Percentiles rank a stretch among this genome's conserved stretches.
These are phyloP conservation scores for Exophiala viscosa DNA, from an alignment of 2,329 filamentous ascomycete species.

Conservation along the genomic window DNA sequence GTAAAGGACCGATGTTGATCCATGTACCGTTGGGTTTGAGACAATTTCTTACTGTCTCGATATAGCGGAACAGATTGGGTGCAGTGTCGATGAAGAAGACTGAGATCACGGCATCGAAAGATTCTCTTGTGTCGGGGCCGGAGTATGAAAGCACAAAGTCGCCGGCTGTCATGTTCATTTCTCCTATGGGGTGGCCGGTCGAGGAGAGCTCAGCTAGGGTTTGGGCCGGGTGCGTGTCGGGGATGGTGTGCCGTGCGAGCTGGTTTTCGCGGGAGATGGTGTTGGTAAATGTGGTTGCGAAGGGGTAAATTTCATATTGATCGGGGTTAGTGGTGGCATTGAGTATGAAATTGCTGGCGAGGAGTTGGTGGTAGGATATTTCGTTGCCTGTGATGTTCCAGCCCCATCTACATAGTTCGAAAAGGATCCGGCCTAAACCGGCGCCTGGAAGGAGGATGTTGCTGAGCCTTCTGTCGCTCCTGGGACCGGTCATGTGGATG, in stretches of 20 bases:
- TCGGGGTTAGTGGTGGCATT: constrained; percentile 54
- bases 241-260: constrained; percentile 67
- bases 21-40: constrained; percentile 74
- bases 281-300: constrained; percentile 85
- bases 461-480: constrained; percentile 46
- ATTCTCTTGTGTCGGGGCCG: constrained; percentile 55
- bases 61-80: constrained; percentile 84
- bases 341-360: constrained; percentile 65
- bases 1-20: constrained; percentile 82
- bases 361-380: constrained; percentile 94
- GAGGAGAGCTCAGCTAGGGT: constrained; percentile 43
- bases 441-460: constrained; percentile 81
- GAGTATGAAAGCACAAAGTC: constrained; percentile 86
- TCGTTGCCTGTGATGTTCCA: constrained; percentile 84
- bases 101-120: constrained; percentile 78
- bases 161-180: constrained; percentile 89
- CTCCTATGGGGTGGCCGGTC: constrained; percentile 46
- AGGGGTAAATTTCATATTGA: constrained; percentile 75
- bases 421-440: constrained; percentile 81
- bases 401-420: constrained; percentile 73
- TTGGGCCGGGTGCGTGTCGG: constrained; percentile 71
- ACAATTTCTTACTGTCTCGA: constrained; percentile 76
- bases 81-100: constrained; percentile 98
- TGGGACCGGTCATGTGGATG: constrained; percentile 37
- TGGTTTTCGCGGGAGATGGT: constrained; percentile 71